A percentile compares a stretch with the other conserved stretches of the same genome.
These are phyloP conservation scores for Meyerozyma carpophila DNA, from an alignment of 1,139 yeast genomes.

Conservation along the genomic window DNA sequence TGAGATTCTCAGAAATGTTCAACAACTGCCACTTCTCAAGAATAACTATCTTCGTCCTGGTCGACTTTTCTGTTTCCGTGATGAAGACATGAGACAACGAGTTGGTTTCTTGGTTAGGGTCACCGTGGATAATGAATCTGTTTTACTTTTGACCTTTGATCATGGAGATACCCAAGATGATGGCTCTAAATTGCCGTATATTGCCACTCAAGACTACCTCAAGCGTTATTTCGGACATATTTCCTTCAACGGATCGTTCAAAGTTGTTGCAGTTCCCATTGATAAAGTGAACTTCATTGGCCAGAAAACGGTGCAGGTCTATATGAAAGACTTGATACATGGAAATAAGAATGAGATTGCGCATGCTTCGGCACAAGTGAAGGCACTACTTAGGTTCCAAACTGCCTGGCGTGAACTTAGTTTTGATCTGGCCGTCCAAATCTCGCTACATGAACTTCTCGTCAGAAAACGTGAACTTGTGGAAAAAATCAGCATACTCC, in stretches of 20 bases:
- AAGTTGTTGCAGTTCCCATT: conserved; percentile 42
- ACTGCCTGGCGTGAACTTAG: conserved; percentile 41
- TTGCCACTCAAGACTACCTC: conserved; percentile 33
- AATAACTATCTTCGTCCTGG: conserved; percentile 48
- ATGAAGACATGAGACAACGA: conserved; percentile 32
- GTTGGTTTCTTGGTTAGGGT: conserved; percentile 53
- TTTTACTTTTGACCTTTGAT: conserved; percentile 39
- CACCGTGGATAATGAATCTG: conserved; percentile 20
- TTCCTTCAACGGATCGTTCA: conserved; percentile 26
- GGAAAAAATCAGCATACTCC: conserved; percentile 24
- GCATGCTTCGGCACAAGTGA: conserved; percentile 38
- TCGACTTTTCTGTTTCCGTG: conserved; percentile 56
- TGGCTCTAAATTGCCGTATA: conserved; percentile 44
- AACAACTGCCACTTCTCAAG: conserved; percentile 41
- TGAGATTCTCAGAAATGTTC: conserved; percentile 43
- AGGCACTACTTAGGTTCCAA: conserved; percentile 35
- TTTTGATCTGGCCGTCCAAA: conserved; percentile 40
- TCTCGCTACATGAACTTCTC: conserved; percentile 48
- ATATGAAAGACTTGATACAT: conserved; percentile 39
- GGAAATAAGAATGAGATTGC: conserved; percentile 37
- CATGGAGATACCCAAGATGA: conserved; percentile 37
- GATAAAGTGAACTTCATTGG: conserved; percentile 48
- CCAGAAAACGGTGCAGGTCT: conserved; percentile 35
- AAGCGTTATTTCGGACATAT: conserved; percentile 23
- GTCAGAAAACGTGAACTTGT: conserved; percentile 39